Base-by-base conservation (phyloP, 768 basidiomycete species). In the Xerocomellus dryophilus region DNA sequence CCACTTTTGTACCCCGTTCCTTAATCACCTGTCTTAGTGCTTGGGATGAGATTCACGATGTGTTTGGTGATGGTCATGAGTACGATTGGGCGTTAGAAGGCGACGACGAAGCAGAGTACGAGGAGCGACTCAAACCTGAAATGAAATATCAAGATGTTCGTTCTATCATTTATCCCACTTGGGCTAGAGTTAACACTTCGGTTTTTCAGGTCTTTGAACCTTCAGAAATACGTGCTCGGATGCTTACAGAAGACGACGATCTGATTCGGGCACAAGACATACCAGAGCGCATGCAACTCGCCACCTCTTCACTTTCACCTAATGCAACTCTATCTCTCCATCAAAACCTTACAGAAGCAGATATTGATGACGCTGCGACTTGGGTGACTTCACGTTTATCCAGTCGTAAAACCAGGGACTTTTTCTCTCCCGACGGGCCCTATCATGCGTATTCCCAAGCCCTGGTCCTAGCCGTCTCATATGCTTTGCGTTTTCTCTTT, bases 11-110 rank as follows among this genome's bases (percentile, higher is more conserved):
- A 20, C 18, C 40, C 39, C n/a, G 42, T 47, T 48, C 42, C 31
- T 54, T 51, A 55, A 64, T 60, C 52, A 60, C 32, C n/a, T 41
- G 6, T 52, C 57, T 3, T 60, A 96, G 93, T 64, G 88, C 93
- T 25, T 97, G 93, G 93, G 88, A 90, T 43, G 97, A 98, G 72
- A 89, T 98, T 25, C 87, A 90, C 57, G 95, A 93, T 54, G 92
- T 98, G 2, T 99, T 99, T 60, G 97, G 97, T 32, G 90, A 95
- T 59, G 97, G 97, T 7, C 86, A 88, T 62, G 95, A 98, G 60
- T 99, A 96, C 68, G 93, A 93, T 61, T 95, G 92, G 88, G 95
- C 95, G 12, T 70, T 99, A 42, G 86, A 77, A 43, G 92, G 86
- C 6, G 95, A 95, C 29, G 90, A 92, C 2, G 79, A 78, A 38